phyloP scores from a whole-genome alignment of 169 alveolate genomes.

The Eimeria acervulina region DNA sequence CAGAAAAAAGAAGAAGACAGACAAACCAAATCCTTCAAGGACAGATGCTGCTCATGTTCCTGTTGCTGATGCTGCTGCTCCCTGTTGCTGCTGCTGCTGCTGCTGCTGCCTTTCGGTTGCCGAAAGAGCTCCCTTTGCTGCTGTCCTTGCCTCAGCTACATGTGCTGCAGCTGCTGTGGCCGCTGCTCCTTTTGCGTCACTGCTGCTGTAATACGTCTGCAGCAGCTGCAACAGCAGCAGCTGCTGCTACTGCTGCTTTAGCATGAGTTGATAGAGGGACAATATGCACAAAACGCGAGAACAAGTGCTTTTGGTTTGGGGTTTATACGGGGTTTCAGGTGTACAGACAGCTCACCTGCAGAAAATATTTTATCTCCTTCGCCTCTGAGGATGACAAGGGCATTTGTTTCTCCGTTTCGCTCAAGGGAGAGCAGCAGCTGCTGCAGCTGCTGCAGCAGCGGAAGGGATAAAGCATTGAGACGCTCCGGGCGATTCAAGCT shows the following conservation, averaged over 20 bases:
- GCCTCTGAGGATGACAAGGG: slow-evolving; percentile 86
- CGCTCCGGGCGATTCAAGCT: slow-evolving; percentile 64
- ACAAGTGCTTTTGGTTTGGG: neutral
- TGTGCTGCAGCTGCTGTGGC: too few relatives aligned
- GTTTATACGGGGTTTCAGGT: neutral
- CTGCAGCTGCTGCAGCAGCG: slow-evolving; percentile 34
- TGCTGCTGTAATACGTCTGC: too few relatives aligned
- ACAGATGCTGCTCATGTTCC: neutral
- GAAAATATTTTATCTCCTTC: slow-evolving; percentile 92
- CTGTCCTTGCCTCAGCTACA: too few relatives aligned
- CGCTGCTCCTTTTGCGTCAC: too few relatives aligned
- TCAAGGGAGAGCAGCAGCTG: neutral
- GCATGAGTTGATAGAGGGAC: too few relatives aligned
- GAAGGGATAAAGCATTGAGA: slow-evolving; percentile 75
- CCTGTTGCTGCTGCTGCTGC: slow-evolving; percentile 12
- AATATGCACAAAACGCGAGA: too few relatives aligned
- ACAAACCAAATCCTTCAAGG: too few relatives aligned
- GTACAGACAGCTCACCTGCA: slow-evolving; percentile 84
- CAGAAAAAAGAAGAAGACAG: neutral
- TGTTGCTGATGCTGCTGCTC: neutral
- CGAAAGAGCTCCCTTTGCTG: neutral
- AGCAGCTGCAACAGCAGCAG: too few relatives aligned
- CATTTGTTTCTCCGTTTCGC: neutral
- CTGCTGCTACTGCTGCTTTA: too few relatives aligned
- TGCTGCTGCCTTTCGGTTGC: neutral